phyloP scores from a whole-genome alignment of 495 filamentous ascomycete species.

The Tuber borchii region DNA sequence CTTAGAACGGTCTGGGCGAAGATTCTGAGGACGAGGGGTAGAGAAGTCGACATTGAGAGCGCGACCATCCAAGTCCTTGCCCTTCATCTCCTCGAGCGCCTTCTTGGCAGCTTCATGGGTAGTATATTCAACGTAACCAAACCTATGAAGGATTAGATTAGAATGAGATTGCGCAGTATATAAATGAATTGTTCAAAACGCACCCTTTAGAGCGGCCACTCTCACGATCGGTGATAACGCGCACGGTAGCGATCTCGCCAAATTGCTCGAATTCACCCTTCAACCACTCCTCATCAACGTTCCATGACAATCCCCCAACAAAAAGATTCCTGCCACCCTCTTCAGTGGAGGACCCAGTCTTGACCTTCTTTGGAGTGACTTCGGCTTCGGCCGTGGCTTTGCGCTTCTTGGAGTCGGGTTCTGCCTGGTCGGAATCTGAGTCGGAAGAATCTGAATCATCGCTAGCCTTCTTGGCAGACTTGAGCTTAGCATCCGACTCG shows the following conservation, averaged over 20 bases:
- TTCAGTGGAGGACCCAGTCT: slow-evolving; percentile 54
- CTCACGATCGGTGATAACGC: slow-evolving; percentile 77
- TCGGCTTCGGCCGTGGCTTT: slow-evolving; percentile 66
- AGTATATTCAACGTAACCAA: slow-evolving; percentile 91
- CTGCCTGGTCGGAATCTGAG: slow-evolving; percentile 46
- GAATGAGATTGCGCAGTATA: slow-evolving; percentile 11
- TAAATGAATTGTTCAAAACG: slow-evolving; percentile 30
- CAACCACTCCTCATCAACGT: slow-evolving; percentile 86
- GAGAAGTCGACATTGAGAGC: slow-evolving; percentile 85
- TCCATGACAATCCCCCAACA: slow-evolving; percentile 92
- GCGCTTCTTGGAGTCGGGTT: slow-evolving; percentile 69
- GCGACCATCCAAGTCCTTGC: slow-evolving; percentile 73
- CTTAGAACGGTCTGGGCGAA: slow-evolving; percentile 60
- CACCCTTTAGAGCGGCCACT: slow-evolving; percentile 80
- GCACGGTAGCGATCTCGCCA: slow-evolving; percentile 66
- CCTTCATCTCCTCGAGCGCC: slow-evolving; percentile 76
- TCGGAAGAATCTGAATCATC: slow-evolving; percentile 40
- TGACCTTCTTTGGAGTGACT: slow-evolving; percentile 69
- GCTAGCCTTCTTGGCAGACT: slow-evolving; percentile 37
- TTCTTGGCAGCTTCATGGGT: slow-evolving; percentile 61
- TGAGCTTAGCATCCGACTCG: slow-evolving; percentile 44
- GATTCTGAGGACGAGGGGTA: slow-evolving; percentile 55
- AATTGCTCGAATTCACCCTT: slow-evolving; percentile 76
- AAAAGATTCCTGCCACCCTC: slow-evolving; percentile 70
- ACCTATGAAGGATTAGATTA: slow-evolving; percentile 52